Base-by-base conservation (phyloP, 73 alveolate species). In the Stentor roeselii region DNA sequence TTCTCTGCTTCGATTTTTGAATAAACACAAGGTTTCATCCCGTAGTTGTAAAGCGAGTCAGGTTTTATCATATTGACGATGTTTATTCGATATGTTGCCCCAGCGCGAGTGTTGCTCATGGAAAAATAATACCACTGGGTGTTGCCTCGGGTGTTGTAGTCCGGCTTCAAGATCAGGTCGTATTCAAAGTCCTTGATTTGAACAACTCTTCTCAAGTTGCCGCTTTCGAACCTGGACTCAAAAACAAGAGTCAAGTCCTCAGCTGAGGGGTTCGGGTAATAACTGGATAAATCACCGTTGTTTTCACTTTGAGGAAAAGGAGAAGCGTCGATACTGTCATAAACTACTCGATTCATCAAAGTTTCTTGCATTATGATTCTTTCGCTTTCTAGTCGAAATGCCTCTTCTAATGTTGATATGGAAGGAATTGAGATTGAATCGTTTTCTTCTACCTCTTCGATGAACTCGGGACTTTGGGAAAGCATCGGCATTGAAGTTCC, bases 61-160 rank as follows among this genome's bases (percentile, higher is more conserved):
- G 99, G 99, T 84, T 98, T 97, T 96, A 97, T 93, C 98, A 97
- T 93, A 92, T 98, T 98, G 76, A 98, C 96, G 59, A 98, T 98
- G 90, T 98, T 98, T 91, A 98, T 97, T 59, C 99, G 88, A 42
- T 82, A 75, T 0, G 21, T 35, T 27, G 32, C 38, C 6, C n/a
- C 34, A 4, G 82, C 75, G 83, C 98, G 90, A 36, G 99, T 97
- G 86, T 98, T 98, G 0, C 95, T 86, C 14, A 98, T 95, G 6
- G 98, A 89, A 89, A 97, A 98, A 82, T 95, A 97, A 86, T 95
- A 98, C 99, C 99, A 98, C 83, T 98, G 98, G 35, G 99, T 97
- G 90, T 98, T 95, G 75, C 99, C 99, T 67, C 98, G 92, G 15
- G 99, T 98, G 87, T 97, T 95, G 89, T 97, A 97, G 91, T 98